A percentile compares a stretch with the other conserved stretches of the same genome.
phyloP scores from a whole-genome alignment of 2,329 filamentous ascomycete species.

The Chaetoscypha palmicola region DNA sequence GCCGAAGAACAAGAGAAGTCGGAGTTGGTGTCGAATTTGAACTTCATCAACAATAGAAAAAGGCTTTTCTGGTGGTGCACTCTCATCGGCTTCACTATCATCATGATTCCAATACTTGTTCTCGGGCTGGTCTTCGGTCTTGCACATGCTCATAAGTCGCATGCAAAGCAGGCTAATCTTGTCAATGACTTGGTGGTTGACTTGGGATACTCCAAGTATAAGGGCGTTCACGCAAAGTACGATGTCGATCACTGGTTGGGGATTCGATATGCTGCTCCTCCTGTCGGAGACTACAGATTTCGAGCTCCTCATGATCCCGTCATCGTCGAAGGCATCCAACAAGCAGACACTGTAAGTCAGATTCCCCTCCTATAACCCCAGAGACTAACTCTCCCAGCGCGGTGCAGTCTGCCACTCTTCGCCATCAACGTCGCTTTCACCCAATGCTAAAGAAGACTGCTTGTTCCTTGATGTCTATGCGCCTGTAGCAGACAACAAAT shows the following conservation, averaged over 20 bases:
- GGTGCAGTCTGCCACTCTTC: conserved; percentile 22
- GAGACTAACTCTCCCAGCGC: conserved; percentile 17
- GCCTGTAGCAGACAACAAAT: conserved; percentile 43
- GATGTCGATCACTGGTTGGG: conserved; percentile 67
- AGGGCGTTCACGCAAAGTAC: conserved; percentile 45
- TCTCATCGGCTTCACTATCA: neutral
- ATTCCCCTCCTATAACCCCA: neutral
- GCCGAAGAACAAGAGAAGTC: too few species aligned
- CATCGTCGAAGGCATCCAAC: conserved; percentile 15
- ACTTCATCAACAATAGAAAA: neutral
- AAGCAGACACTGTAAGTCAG: conserved; percentile 24
- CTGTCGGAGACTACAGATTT: conserved; percentile 59
- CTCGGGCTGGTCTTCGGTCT: conserved; percentile 12
- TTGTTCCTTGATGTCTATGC: conserved; percentile 61
- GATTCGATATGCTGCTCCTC: conserved; percentile 66
- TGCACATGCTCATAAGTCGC: neutral
- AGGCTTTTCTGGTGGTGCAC: neutral
- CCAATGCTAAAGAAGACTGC: conserved; percentile 54
- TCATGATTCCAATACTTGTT: neutral
- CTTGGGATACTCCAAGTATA: conserved; percentile 60
- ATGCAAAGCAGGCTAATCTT: neutral
- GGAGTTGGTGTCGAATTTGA: too few species aligned
- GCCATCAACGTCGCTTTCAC: conserved; percentile 19
- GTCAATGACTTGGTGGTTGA: conserved; percentile 36
- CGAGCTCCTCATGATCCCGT: conserved; percentile 57